Base-by-base conservation (phyloP, 169 alveolate genomes). In the Babesia divergens region DNA sequence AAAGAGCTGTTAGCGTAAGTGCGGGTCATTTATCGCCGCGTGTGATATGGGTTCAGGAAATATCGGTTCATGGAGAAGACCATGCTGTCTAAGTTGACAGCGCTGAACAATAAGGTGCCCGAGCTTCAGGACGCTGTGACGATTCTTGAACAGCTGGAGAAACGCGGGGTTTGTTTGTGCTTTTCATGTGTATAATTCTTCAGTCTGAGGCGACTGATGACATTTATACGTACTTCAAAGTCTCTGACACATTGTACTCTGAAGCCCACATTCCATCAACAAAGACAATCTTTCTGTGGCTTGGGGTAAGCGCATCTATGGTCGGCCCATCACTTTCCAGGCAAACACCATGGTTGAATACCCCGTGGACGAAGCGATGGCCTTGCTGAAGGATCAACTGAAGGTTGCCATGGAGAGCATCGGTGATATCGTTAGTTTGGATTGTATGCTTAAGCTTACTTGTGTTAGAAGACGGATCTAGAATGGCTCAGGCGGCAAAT, bases 301-400 rank as follows among this genome's bases (percentile, higher is more conserved):
- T 92, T 31, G 95, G 95, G 65, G 95, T 91, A 56, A 16, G 92
- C 42, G 34, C 8, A 26, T n/a, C 43, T 22, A 24, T n/a, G 6
- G 11, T 18, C 28, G 1, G 14, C n/a, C 18, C 14, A 4, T 8
- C 7, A 37, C 1, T 4, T 38, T 35, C 28, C 59, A 92, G 96
- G 95, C 96, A 37, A 92, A 91, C 62, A 90, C 93, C 8, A 64
- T 92, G 89, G 92, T 92, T 40, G 96, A 92, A 71, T 92, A 91
- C 62, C 83, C 95, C 18, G 59, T 92, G 47, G 89, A 90, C 31
- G 96, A 92, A 49, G 96, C 96, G 37, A 70, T 65, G n/a, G 91
- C 86, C 24, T 82, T 92, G 50, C 65, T 92, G 37, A 82, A 74
- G 46, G 84, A 87, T 26, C 93, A 92, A 64, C 62, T 55, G 0